Conservation (phyloP, 106 monocot genomes). For the Allium fistulosum region DNA sequence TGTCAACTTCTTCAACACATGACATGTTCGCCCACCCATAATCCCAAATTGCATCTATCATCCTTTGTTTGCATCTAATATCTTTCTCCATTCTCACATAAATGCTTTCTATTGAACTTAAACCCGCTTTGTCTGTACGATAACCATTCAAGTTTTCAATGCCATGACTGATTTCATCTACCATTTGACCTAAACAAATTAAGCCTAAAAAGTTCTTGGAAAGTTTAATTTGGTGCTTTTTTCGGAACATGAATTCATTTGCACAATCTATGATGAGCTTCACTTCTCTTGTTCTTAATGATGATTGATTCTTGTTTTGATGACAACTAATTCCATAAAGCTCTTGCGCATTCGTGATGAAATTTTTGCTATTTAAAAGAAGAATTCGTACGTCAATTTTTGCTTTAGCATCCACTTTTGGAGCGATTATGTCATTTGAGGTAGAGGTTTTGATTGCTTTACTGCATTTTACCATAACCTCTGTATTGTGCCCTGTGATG, state of each 20-base stretch:
- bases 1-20: slow-evolving; percentile 38
- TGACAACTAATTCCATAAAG: slow-evolving; percentile 2
- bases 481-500: too few relatives aligned
- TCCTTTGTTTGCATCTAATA: slow-evolving; percentile 26
- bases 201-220: neutral
- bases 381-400: slow-evolving; percentile 15
- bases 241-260: slow-evolving; percentile 37
- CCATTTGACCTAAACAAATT: slow-evolving; percentile 17
- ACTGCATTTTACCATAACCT: too few relatives aligned
- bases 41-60: slow-evolving; percentile 45
- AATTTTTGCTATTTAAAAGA: slow-evolving; percentile 30
- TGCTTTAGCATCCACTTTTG: slow-evolving; percentile 5
- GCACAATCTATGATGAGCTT: slow-evolving; percentile 37
- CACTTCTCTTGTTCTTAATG: neutral
- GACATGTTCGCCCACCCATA: slow-evolving; percentile 39
- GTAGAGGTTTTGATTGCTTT: too few relatives aligned
- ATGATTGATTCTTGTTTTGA: neutral
- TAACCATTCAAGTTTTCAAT: slow-evolving; percentile 27
- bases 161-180: slow-evolving; percentile 23
- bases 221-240: slow-evolving; percentile 15
- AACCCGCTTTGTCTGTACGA: neutral
- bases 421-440: neutral
- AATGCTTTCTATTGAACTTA: slow-evolving; percentile 16
- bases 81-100: slow-evolving; percentile 45
- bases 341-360: slow-evolving; percentile 20